Conservation (phyloP, 495 filamentous ascomycete genomes). For the Astrothelium macrocarpum region DNA sequence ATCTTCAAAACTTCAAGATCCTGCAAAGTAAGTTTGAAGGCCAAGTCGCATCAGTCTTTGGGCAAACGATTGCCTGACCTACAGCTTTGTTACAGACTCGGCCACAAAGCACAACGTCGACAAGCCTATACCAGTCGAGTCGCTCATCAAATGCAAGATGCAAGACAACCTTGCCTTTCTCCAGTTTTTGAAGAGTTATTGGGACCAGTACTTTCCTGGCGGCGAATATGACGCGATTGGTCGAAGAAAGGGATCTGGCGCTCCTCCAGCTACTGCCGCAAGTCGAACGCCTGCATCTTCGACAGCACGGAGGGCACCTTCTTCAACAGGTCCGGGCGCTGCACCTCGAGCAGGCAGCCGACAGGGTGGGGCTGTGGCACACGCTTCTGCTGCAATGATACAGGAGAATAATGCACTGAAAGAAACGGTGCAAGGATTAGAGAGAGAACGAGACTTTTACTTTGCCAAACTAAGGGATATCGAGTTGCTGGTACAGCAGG, state of each 20-base stretch:
- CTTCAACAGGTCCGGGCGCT: conserved; percentile 3
- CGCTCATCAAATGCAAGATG: conserved; percentile 95
- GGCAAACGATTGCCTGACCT: conserved; percentile 11
- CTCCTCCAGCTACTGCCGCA: conserved; percentile 40
- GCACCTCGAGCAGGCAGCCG: conserved; percentile 30
- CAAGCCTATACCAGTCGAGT: conserved; percentile 75
- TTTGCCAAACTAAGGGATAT: conserved; percentile 97
- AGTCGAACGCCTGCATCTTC: conserved; percentile 33
- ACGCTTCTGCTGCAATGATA: conserved; percentile 56
- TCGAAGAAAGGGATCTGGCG: conserved; percentile 68
- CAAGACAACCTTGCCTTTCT: conserved; percentile 99
- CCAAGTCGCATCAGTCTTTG: no score
- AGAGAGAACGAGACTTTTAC: conserved; percentile 86
- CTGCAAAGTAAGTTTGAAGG: conserved; percentile 83
- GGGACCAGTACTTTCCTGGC: conserved; percentile 96
- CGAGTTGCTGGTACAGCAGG: conserved; percentile 82
- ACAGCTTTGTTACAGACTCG: conserved; percentile 44
- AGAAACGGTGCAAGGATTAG: conserved; percentile 38
- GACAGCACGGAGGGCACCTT: conserved; percentile 30
- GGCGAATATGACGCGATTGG: conserved; percentile 87
- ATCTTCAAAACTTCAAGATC: conserved; percentile 95
- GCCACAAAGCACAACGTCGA: conserved; percentile 82
- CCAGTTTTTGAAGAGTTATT: conserved; percentile 91
- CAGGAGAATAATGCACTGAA: conserved; percentile 68
- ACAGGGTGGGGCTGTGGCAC: conserved; percentile 44